Evolutionary conservation across 345 rosid species (phyloP), one percentile per base, ranked within the genome.

Genomic region (Cardiospermum halicacabum): DNA sequence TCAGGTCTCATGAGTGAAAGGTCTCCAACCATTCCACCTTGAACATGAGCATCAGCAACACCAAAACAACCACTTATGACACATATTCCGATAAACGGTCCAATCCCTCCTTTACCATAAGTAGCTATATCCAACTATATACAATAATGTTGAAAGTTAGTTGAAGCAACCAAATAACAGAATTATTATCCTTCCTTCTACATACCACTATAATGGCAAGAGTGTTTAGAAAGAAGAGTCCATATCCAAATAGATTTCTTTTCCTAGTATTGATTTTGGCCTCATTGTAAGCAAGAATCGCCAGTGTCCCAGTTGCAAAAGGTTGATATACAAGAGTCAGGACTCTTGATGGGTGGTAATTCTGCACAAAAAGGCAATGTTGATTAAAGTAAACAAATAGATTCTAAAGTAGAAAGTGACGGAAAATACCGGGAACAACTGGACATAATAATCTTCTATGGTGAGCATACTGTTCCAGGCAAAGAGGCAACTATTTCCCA

Each of bases 1-100:
- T 88, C 97, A 53, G 95, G 92, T 67, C 72, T 76, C 96, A 94
- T 91, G 83, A 94, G 81, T 26, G 95, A 83, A 34, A 91, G 61
- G 57, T 94, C 99, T 3, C 97, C 97, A 43, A 88, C 81, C 81
- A 94, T 79, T 56, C 99, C 97, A 60, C 99, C 97, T 66, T 87
- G 87, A 66, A 91, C 90, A 67, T 68, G 82, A 18, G 96, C 98
- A 75, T 90, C 94, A 12, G 91, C 94, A 3, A 88, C 58, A 11
- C 92, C 96, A 73, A 90, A 88, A 24, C 55, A 62, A 22, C 74
- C 86, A 68, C 82, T 84, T 21, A 88, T 32, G 5, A 60, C 68
- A 65, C 96, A 90, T 60, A 90, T 59, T n/a, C 82, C 84, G 7
- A 85, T 40, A 65, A 77, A 90, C 19, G 90, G 78, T 58, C 82